Evolutionary conservation across 2,329 filamentous ascomycete species (phyloP).

Genomic region (Akanthomyces muscarius): DNA sequence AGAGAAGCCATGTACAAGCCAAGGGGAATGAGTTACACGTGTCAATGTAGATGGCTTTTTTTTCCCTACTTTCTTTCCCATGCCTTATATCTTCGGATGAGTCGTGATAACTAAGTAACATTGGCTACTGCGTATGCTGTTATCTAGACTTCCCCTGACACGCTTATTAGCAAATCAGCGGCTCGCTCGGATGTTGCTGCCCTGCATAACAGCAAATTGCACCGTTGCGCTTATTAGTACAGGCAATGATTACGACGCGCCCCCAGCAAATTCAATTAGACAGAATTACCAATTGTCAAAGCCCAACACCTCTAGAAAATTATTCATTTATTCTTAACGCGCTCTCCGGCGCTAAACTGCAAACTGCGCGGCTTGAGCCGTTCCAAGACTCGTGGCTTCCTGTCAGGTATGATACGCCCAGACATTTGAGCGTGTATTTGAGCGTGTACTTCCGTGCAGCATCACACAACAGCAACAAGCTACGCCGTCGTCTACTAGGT

Average conservation of each 20-base stretch:
- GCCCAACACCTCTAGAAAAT: no score
- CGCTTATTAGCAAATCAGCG: background rate
- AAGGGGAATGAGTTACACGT: no score
- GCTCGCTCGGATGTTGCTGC: background rate
- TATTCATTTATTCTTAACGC: background rate
- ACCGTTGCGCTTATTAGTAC: background rate
- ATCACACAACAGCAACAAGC: background rate
- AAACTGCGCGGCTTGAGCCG: background rate
- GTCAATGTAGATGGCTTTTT: no score
- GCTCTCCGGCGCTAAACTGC: background rate
- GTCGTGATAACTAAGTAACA: no score
- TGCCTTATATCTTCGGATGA: no score
- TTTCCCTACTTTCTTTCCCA: no score
- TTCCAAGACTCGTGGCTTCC: background rate
- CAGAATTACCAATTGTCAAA: background rate
- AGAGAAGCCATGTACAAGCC: background rate
- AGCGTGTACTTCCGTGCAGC: background rate
- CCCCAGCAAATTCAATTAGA: background rate
- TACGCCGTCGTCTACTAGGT: background rate
- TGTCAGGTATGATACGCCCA: background rate
- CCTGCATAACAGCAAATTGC: background rate
- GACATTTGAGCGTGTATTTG: background rate
- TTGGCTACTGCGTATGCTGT: no score
- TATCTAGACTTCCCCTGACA: background rate
- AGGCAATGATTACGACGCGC: no score